phyloP scores from a whole-genome alignment of 352 stramenopile species.

The Pythium brassicae region DNA sequence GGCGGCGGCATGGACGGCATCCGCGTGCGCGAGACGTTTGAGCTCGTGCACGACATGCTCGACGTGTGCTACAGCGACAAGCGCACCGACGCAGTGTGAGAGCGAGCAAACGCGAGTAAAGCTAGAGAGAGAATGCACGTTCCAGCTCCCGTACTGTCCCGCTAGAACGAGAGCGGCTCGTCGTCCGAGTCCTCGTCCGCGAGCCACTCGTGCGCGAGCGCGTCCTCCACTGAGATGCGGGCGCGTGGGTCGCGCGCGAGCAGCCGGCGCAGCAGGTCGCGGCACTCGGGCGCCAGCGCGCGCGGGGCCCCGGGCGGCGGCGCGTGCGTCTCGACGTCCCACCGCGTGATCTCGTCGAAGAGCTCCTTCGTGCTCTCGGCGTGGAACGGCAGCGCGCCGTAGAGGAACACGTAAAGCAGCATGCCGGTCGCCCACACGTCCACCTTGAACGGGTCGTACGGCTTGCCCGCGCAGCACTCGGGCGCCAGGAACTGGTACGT shows the following conservation, averaged over 20 bases:
- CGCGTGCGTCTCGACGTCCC: conserved; percentile 27
- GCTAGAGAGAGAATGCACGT: neutral
- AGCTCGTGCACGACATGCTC: conserved; percentile 49
- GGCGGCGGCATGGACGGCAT: conserved; percentile 65
- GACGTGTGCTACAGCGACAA: conserved; percentile 36
- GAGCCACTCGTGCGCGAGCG: conserved; percentile 65
- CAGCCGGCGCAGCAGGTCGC: conserved; percentile 46
- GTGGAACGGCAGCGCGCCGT: conserved; percentile 76
- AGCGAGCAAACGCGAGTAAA: neutral
- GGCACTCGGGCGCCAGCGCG: conserved; percentile 23
- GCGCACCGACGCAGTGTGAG: neutral
- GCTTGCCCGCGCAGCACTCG: conserved; percentile 82
- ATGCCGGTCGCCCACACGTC: conserved; percentile 87
- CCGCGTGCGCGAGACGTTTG: conserved; percentile 49
- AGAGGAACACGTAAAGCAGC: conserved; percentile 85
- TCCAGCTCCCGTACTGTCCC: neutral
- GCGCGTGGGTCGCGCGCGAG: conserved; percentile 43
- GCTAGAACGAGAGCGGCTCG: conserved; percentile 68
- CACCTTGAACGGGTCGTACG: conserved; percentile 77
- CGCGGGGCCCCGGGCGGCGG: conserved; percentile 19
- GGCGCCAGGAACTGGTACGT: conserved; percentile 90
- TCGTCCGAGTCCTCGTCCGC: conserved; percentile 31
- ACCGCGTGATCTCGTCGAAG: conserved; percentile 68
- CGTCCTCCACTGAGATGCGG: conserved; percentile 49
- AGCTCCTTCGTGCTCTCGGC: conserved; percentile 66